These are phyloP conservation scores for Pseudotsuga menziesii DNA, from an alignment of 75 land plant genomes.

Conservation along the genomic window DNA sequence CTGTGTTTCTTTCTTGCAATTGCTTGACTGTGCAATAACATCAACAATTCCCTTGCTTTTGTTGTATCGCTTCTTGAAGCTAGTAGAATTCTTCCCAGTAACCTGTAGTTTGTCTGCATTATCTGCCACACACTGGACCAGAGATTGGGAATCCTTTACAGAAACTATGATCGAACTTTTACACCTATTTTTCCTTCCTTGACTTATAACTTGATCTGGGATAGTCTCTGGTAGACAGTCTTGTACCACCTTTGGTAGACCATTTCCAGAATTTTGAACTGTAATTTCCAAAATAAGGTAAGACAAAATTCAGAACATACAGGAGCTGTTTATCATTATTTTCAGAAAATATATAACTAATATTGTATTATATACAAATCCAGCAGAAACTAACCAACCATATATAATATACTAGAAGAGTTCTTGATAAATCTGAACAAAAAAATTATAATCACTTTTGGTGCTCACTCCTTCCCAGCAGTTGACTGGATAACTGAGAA, in stretches of 20 bases:
- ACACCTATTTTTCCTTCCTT: slow-evolving; percentile 11
- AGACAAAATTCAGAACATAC: neutral
- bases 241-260: slow-evolving; percentile 4
- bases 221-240: neutral
- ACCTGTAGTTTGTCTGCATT: neutral
- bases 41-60: neutral
- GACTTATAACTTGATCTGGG: neutral
- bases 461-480: too few species aligned
- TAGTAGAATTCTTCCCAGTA: neutral
- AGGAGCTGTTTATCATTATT: neutral
- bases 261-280: neutral
- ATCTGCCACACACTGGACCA: neutral
- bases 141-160: neutral
- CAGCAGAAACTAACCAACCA: neutral
- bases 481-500: too few species aligned
- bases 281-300: neutral
- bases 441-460: too few species aligned
- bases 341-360: neutral
- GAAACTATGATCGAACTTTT: neutral
- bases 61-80: neutral
- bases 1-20: neutral
- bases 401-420: neutral
- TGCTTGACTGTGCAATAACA: neutral
- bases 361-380: neutral
- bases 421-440: too few species aligned